Conservation (phyloP, 108 stramenopile genomes). For the Conticribra guillardii region DNA sequence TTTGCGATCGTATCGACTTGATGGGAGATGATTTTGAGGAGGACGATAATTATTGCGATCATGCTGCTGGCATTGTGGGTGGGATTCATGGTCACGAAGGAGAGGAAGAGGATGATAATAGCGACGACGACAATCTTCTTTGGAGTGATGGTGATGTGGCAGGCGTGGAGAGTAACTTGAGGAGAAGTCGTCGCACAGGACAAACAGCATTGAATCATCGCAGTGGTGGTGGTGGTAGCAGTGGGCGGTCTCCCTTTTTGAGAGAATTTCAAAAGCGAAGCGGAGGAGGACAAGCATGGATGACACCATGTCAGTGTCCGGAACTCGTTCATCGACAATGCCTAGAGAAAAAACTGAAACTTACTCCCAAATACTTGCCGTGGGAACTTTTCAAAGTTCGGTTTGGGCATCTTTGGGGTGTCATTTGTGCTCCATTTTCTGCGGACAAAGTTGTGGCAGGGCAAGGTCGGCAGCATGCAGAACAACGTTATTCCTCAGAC, state of each 20-base stretch:
- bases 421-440: no score
- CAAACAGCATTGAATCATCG: not conserved
- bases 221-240: not conserved
- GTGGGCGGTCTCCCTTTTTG: slow-evolving; percentile 20
- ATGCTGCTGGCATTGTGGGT: not conserved
- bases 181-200: not conserved
- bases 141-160: not conserved
- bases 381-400: slow-evolving; percentile 19
- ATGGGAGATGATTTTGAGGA: slow-evolving; percentile 31
- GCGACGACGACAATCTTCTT: not conserved
- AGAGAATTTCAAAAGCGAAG: slow-evolving; percentile 26
- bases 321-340: slow-evolving; percentile 38
- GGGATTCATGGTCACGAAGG: not conserved
- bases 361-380: slow-evolving; percentile 24
- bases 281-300: slow-evolving; percentile 26
- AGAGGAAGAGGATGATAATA: not conserved
- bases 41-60: not conserved
- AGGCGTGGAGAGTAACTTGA: no score
- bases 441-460: no score
- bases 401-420: not conserved
- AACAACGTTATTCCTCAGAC: not conserved
- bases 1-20: slow-evolving; percentile 44
- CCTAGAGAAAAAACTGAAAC: slow-evolving; percentile 22
- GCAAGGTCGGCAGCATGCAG: no score
- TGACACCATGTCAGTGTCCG: slow-evolving; percentile 30